Conservation (phyloP, 1,284 basidiomycete genomes). For the Cerrena zonata region DNA sequence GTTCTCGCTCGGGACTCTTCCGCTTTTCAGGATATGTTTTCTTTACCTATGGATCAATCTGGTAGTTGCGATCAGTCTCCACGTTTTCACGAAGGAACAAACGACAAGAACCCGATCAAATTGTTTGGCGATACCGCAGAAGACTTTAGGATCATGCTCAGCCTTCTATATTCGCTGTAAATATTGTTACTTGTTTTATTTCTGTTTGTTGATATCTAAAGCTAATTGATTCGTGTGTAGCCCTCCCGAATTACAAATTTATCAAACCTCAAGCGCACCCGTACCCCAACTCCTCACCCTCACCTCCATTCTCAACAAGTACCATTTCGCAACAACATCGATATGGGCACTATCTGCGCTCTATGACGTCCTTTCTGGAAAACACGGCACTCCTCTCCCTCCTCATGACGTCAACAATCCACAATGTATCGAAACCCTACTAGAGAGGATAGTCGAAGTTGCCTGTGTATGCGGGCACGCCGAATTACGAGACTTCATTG, state of each 20-base stretch:
- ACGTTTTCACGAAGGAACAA: slow-evolving; percentile 37
- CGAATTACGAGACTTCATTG: slow-evolving; percentile 19
- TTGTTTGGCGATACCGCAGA: slow-evolving; percentile 43
- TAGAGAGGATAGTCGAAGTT: slow-evolving; percentile 27
- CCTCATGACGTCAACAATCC: slow-evolving; percentile 8
- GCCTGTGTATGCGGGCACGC: slow-evolving; percentile 26
- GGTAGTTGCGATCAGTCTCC: slow-evolving; percentile 9
- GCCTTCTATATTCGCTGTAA: slow-evolving; percentile 46
- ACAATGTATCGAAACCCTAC: slow-evolving; percentile 11
- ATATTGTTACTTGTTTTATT: slow-evolving; percentile 18
- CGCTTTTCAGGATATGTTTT: slow-evolving; percentile 50
- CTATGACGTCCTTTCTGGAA: slow-evolving; percentile 18
- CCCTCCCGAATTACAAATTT: slow-evolving; percentile 22
- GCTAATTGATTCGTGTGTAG: slow-evolving; percentile 13
- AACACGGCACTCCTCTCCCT: slow-evolving; percentile 15
- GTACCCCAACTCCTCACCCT: slow-evolving; percentile 25
- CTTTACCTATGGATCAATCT: slow-evolving; percentile 32
- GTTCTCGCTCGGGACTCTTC: slow-evolving; percentile 45
- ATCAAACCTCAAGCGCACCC: slow-evolving; percentile 7
- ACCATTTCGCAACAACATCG: slow-evolving; percentile 27
- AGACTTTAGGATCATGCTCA: slow-evolving; percentile 43
- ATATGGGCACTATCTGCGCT: slow-evolving; percentile 27
- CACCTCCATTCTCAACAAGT: slow-evolving; percentile 29
- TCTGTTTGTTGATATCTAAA: not conserved
- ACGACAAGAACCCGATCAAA: slow-evolving; percentile 44